Percentiles rank a stretch among this genome's conserved stretches.
Evolutionary conservation across 495 filamentous ascomycete genomes (phyloP).

Genomic region (Trypethelium eluteriae): DNA sequence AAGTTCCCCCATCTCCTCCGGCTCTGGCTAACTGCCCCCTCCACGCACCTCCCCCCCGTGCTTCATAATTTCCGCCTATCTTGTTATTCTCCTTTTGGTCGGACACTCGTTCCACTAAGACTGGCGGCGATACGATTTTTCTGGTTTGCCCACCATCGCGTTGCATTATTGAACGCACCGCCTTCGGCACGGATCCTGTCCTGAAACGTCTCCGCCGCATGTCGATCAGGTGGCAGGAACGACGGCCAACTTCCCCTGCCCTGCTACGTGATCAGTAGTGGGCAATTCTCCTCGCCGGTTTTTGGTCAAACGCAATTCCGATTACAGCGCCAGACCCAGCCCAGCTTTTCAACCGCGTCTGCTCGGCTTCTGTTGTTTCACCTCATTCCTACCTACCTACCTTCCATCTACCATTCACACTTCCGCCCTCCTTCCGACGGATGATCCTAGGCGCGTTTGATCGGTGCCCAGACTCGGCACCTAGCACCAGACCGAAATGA

Average conservation of each 20-base stretch:
- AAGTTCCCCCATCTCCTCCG: neutral
- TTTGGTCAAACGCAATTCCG: neutral
- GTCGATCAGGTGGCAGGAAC: conserved; percentile 10
- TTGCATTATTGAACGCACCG: neutral
- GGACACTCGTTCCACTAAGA: neutral
- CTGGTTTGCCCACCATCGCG: neutral
- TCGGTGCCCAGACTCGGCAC: neutral
- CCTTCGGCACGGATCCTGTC: neutral
- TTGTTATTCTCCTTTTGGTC: neutral
- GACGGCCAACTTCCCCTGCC: conserved; percentile 4
- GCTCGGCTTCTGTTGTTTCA: neutral
- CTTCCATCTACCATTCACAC: neutral
- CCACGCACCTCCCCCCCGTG: neutral
- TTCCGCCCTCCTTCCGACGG: neutral
- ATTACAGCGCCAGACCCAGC: neutral
- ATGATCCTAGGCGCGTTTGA: conserved; percentile 7
- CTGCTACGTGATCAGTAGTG: neutral
- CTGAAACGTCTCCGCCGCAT: conserved; percentile 9
- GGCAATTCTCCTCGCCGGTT: conserved; percentile 7
- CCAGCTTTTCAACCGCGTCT: neutral
- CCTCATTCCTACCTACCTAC: conserved; percentile 3
- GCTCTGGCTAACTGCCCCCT: neutral
- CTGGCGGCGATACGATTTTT: neutral
- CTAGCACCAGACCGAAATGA: conserved; percentile 1
- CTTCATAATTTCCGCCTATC: neutral